Evolutionary conservation across 345 rosid species (phyloP).

Genomic region (Ailanthus altissimus): DNA sequence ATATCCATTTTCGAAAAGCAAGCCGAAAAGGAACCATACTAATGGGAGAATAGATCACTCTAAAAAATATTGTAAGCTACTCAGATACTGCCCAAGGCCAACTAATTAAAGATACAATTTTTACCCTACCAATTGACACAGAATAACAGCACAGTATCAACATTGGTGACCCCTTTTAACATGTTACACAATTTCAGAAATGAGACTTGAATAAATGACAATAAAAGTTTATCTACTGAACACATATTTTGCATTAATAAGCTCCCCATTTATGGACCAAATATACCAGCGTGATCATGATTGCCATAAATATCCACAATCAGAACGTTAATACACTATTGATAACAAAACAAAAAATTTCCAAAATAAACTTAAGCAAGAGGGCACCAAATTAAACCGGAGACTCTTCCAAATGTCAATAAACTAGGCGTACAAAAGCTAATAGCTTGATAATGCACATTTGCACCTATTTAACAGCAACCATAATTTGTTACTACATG

Average conservation of each 20-base stretch:
- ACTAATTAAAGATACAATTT: not conserved
- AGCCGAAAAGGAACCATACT: not conserved
- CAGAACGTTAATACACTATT: not conserved
- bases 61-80: not conserved
- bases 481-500: not conserved
- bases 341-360: not conserved
- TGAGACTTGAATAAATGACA: not conserved
- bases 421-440: not conserved
- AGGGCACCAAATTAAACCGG: not conserved
- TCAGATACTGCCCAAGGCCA: not conserved
- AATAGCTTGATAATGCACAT: not conserved
- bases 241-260: not conserved
- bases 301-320: not conserved
- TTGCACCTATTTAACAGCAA: not conserved
- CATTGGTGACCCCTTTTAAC: not conserved
- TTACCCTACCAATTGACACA: not conserved
- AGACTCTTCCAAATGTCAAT: not conserved
- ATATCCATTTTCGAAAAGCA: not conserved
- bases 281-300: not conserved
- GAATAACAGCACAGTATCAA: not conserved
- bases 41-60: not conserved
- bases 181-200: not conserved
- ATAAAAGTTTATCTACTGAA: not conserved
- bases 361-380: constrained; percentile 5
- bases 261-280: not conserved